These are phyloP conservation scores for Hanseniaspora uvarum DNA, from an alignment of 1,139 yeast genomes.

Conservation along the genomic window DNA sequence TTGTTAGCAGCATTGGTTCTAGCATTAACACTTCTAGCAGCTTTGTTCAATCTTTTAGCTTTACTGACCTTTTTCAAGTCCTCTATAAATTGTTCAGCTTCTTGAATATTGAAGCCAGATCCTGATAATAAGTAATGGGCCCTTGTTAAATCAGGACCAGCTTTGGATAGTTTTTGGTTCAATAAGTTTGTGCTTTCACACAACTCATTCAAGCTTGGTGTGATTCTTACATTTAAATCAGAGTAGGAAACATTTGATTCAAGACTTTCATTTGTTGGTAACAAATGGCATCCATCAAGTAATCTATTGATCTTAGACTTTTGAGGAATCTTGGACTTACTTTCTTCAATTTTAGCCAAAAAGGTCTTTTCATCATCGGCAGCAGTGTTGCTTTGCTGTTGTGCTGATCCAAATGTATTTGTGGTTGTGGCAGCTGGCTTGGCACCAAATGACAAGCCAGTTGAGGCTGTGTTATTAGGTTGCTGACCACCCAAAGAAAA, in stretches of 20 bases:
- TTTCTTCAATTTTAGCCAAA: slow-evolving; percentile 2
- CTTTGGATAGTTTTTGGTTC: slow-evolving; percentile 42
- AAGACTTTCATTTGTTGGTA: slow-evolving; percentile 7
- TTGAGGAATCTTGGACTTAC: slow-evolving; percentile 13
- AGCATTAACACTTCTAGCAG: slow-evolving; percentile 13
- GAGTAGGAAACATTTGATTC: slow-evolving; percentile 24
- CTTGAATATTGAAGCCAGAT: slow-evolving; percentile 81
- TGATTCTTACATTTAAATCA: slow-evolving; percentile 31
- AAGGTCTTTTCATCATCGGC: slow-evolving; percentile 1
- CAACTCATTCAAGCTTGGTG: slow-evolving; percentile 57
- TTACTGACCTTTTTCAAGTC: slow-evolving; percentile 26
- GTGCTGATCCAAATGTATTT: not conserved
- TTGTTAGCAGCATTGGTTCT: slow-evolving; percentile 23
- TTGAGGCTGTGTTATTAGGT: not conserved
- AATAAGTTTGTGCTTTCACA: slow-evolving; percentile 44
- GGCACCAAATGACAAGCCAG: not conserved
- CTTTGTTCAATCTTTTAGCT: slow-evolving; percentile 19
- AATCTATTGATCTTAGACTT: slow-evolving; percentile 10
- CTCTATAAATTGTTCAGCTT: slow-evolving; percentile 60
- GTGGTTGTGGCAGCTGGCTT: not conserved
- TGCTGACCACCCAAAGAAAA: not conserved
- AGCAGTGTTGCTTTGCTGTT: not conserved
- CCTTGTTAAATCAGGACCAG: slow-evolving; percentile 47
- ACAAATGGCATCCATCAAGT: slow-evolving; percentile 14
- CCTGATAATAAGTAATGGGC: slow-evolving; percentile 88